Evolutionary conservation across 164 flowering plant genomes (phyloP).

Genomic region (Chimonanthus salicifolius): DNA sequence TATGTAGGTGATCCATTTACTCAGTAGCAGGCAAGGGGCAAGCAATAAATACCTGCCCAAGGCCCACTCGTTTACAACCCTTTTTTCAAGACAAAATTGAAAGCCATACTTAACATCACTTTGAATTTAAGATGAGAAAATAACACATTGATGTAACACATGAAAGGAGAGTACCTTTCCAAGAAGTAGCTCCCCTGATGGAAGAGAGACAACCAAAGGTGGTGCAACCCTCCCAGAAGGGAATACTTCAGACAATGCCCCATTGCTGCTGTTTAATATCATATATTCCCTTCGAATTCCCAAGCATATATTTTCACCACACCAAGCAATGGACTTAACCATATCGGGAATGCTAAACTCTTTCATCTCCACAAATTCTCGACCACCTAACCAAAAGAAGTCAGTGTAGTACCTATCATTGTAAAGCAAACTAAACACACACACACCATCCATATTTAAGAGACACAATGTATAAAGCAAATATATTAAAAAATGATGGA

Average conservation of each 20-base stretch:
- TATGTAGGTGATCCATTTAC: no score
- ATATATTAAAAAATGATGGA: neutral
- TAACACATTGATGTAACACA: neutral
- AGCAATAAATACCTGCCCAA: no score
- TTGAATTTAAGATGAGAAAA: neutral
- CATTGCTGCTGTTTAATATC: slow-evolving; percentile 71
- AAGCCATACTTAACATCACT: no score
- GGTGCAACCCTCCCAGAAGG: slow-evolving; percentile 93
- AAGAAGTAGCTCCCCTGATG: slow-evolving; percentile 87
- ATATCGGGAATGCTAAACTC: slow-evolving; percentile 88
- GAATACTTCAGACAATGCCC: slow-evolving; percentile 75
- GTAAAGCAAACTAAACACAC: neutral
- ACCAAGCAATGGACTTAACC: slow-evolving; percentile 95
- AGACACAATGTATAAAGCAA: neutral
- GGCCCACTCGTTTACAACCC: no score
- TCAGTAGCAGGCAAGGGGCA: no score
- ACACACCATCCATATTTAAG: neutral
- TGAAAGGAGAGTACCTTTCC: slow-evolving; percentile 61
- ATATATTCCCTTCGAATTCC: slow-evolving; percentile 76
- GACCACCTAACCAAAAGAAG: slow-evolving; percentile 55
- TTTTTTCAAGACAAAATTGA: no score
- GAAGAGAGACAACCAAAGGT: slow-evolving; percentile 80
- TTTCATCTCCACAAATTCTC: slow-evolving; percentile 96
- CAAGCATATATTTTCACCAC: slow-evolving; percentile 94
- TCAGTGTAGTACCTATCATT: neutral